Evolutionary conservation across 441 rosid species (phyloP).

Genomic region (Raphanus hybrid): DNA sequence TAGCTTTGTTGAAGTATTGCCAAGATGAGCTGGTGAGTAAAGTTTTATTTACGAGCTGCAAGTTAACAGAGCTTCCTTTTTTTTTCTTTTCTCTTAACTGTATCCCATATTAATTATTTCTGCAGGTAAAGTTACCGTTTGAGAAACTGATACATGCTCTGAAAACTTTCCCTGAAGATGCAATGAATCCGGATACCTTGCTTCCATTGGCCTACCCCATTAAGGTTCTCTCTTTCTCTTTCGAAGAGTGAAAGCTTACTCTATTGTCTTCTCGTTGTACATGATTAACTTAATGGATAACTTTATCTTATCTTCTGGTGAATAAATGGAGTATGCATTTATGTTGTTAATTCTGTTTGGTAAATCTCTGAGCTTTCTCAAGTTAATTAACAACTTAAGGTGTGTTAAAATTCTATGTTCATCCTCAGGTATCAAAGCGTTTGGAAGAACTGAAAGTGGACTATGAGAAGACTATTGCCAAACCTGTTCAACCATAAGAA

Average conservation of each 20-base stretch:
- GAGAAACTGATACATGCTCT: slow-evolving; percentile 92
- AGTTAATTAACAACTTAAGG: background rate
- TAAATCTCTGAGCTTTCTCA: background rate
- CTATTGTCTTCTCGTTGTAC: background rate
- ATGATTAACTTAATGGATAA: background rate
- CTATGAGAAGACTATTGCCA: slow-evolving; percentile 62
- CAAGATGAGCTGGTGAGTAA: slow-evolving; percentile 82
- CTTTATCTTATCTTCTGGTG: background rate
- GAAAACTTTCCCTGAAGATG: slow-evolving; percentile 86
- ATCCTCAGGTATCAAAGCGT: slow-evolving; percentile 72
- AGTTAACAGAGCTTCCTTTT: background rate
- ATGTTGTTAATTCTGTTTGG: background rate
- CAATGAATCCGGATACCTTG: slow-evolving; percentile 85
- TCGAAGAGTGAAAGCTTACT: background rate
- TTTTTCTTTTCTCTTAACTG: background rate
- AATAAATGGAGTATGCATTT: background rate
- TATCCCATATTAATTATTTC: background rate
- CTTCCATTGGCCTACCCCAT: slow-evolving; percentile 88
- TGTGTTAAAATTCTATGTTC: background rate
- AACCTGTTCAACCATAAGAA: slow-evolving; percentile 34
- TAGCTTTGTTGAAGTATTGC: slow-evolving; percentile 86
- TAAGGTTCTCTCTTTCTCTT: slow-evolving; percentile 57
- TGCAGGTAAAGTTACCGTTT: slow-evolving; percentile 66
- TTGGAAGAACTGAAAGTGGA: slow-evolving; percentile 71
- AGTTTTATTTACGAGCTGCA: background rate